Percentiles rank a stretch among this genome's conserved stretches.
Evolutionary conservation across 768 basidiomycete species (phyloP).

Genomic region (Russula sp.): DNA sequence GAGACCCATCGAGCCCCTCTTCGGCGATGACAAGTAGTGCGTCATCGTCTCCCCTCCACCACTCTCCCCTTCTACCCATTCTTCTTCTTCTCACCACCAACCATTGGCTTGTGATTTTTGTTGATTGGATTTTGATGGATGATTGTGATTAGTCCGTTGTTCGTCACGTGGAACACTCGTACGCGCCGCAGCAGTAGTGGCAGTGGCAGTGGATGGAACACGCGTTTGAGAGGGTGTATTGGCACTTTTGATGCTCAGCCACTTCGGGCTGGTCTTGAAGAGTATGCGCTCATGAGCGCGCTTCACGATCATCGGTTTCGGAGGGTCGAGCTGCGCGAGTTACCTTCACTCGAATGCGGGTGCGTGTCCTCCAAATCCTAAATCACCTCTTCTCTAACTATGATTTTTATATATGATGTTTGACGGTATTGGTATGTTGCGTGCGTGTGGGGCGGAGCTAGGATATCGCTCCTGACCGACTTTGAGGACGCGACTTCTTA

Average conservation of each 20-base stretch:
- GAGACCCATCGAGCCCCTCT: slow-evolving; percentile 58
- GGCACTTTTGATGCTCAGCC: slow-evolving; percentile 83
- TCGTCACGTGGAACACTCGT: slow-evolving; percentile 93
- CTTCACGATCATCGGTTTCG: slow-evolving; percentile 85
- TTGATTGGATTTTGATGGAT: neutral
- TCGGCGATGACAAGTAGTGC: slow-evolving; percentile 65
- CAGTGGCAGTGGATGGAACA: slow-evolving; percentile 32
- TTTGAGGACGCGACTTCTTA: slow-evolving; percentile 84
- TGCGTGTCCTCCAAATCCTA: slow-evolving; percentile 42
- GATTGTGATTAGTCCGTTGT: slow-evolving; percentile 64
- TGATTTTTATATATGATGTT: neutral
- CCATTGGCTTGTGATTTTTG: neutral
- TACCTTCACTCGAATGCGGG: slow-evolving; percentile 84
- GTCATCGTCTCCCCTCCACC: slow-evolving; percentile 44
- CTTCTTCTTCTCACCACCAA: neutral
- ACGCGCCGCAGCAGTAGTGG: slow-evolving; percentile 41
- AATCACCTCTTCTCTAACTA: neutral
- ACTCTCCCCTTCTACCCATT: too few relatives aligned
- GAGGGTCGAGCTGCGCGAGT: slow-evolving; percentile 71
- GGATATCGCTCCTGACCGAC: slow-evolving; percentile 85
- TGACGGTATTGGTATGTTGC: slow-evolving; percentile 6
- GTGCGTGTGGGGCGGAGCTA: slow-evolving; percentile 41
- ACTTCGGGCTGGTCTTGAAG: slow-evolving; percentile 71
- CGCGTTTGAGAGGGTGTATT: slow-evolving; percentile 84
- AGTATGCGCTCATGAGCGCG: slow-evolving; percentile 91